Conservation (phyloP, 2,329 filamentous ascomycete species). For the Pezicula carpinea region DNA sequence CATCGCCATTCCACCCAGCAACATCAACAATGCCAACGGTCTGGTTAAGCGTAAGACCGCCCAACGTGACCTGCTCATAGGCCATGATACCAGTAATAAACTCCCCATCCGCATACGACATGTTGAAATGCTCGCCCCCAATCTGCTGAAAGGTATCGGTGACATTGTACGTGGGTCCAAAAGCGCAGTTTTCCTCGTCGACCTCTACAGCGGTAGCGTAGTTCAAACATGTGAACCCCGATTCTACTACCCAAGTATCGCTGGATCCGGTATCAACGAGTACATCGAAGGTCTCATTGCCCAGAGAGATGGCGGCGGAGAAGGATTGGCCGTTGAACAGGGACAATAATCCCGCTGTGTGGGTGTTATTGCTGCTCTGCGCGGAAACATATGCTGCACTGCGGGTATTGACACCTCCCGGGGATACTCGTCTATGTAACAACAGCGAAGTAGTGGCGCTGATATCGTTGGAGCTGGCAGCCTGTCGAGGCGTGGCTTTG, state of each 20-base stretch:
- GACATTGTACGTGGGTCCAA: constrained; percentile 2
- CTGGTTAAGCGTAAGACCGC: constrained; percentile 25
- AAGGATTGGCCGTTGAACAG: no score
- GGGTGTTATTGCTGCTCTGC: no score
- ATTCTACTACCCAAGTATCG: constrained; percentile 1
- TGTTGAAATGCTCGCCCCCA: constrained; percentile 6
- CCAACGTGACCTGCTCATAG: constrained; percentile 1
- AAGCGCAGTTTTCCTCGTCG: not conserved
- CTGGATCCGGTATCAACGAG: constrained; percentile 2
- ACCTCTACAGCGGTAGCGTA: not conserved
- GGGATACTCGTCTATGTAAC: no score
- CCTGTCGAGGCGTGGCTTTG: no score
- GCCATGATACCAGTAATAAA: constrained; percentile 1
- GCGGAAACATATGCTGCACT: no score
- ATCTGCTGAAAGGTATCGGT: constrained; percentile 1
- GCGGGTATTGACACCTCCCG: no score
- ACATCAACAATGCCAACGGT: constrained; percentile 41
- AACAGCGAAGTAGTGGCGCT: no score
- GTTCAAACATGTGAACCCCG: not conserved
- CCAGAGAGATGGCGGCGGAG: not conserved
- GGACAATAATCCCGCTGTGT: no score
- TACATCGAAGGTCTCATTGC: constrained; percentile 1
- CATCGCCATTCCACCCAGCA: constrained; percentile 39
- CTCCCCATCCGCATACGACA: constrained; percentile 5
- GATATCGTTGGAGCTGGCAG: no score